These are phyloP conservation scores for Jatropha multifida DNA, from an alignment of 441 rosid species.

Conservation along the genomic window DNA sequence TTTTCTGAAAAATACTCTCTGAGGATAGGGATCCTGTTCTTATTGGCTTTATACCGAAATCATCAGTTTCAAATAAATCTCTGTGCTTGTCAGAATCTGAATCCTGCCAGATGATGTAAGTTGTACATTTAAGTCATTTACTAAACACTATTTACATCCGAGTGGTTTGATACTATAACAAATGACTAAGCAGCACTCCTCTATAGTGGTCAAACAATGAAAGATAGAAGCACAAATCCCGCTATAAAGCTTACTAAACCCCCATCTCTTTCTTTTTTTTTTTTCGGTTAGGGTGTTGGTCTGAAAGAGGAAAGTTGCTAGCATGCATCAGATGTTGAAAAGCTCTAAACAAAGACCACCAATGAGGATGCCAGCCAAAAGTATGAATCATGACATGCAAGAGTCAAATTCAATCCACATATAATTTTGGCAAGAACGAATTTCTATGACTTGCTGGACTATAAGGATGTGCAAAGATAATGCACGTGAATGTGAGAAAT, in stretches of 20 bases:
- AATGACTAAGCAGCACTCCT: neutral
- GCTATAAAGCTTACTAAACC: neutral
- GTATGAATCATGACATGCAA: neutral
- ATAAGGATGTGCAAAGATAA: no score
- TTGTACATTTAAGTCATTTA: conserved; percentile 12
- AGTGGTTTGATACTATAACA: neutral
- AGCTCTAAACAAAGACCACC: neutral
- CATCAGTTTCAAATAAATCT: conserved; percentile 62
- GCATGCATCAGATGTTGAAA: neutral
- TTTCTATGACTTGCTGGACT: no score
- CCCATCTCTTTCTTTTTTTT: neutral
- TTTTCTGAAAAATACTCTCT: conserved; percentile 48
- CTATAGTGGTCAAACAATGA: neutral
- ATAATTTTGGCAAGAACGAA: no score
- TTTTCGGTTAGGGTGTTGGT: neutral
- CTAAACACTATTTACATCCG: neutral
- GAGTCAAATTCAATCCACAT: no score
- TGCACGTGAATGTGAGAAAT: no score
- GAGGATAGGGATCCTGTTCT: conserved; percentile 64
- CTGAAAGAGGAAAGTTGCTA: no score
- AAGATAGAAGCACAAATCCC: neutral
- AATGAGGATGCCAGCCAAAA: neutral
- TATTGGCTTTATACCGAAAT: conserved; percentile 56
- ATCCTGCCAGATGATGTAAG: conserved; percentile 42
- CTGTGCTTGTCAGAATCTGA: conserved; percentile 37